Evolutionary conservation across 257 asterid genomes (phyloP).

Genomic region (Jasminum sambac): DNA sequence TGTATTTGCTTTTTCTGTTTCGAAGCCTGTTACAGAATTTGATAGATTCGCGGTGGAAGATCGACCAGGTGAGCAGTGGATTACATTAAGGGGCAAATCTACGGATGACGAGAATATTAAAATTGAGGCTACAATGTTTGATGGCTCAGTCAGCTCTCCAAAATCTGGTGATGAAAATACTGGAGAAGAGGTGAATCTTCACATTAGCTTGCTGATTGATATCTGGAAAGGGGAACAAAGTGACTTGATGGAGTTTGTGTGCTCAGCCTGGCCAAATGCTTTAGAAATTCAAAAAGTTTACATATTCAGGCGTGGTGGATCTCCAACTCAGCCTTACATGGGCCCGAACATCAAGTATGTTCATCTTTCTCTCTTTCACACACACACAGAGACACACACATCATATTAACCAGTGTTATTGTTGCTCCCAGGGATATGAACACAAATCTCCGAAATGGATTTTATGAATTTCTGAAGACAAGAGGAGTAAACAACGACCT

Average conservation of each 20-base stretch:
- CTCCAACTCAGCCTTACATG: constrained; percentile 47
- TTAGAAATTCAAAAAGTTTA: constrained; percentile 59
- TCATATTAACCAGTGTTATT: too few species aligned
- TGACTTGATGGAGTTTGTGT: constrained; percentile 47
- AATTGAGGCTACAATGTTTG: constrained; percentile 66
- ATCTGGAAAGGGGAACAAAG: constrained; percentile 47
- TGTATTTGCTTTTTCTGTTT: neutral
- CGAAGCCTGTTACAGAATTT: constrained; percentile 39
- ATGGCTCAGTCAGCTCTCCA: constrained; percentile 33
- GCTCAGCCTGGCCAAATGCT: constrained; percentile 61
- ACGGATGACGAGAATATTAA: constrained; percentile 42
- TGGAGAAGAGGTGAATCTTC: constrained; percentile 39
- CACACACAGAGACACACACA: too few species aligned
- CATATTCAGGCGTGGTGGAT: constrained; percentile 28
- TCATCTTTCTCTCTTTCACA: constrained; percentile 2
- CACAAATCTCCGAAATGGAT: constrained; percentile 37
- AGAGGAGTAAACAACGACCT: constrained; percentile 52
- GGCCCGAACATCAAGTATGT: constrained; percentile 60
- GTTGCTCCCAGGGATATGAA: constrained; percentile 41
- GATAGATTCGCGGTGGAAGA: constrained; percentile 47
- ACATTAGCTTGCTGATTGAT: constrained; percentile 54
- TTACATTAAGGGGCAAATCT: constrained; percentile 41
- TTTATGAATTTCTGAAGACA: constrained; percentile 45
- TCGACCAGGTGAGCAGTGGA: constrained; percentile 55
- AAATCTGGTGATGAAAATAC: constrained; percentile 33